phyloP scores from a whole-genome alignment of 129 eudicot species.

The Artemisia annua region DNA sequence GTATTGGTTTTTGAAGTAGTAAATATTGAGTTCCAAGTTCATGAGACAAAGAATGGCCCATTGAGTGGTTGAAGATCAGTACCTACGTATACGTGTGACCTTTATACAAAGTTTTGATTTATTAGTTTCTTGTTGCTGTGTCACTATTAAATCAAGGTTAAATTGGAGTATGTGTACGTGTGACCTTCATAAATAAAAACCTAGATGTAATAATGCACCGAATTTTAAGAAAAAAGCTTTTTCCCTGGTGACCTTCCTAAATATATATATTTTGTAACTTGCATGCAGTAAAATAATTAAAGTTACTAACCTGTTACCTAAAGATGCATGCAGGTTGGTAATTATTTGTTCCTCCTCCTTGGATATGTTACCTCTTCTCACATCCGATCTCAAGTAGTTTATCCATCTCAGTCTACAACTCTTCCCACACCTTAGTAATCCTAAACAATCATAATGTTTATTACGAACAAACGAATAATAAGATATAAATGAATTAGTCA shows the following conservation, averaged over 20 bases:
- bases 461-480: neutral
- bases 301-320: constrained; percentile 64
- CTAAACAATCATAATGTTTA: constrained; percentile 19
- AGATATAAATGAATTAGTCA: neutral
- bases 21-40: too few species aligned
- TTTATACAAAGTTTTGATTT: too few species aligned
- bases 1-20: too few species aligned
- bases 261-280: neutral
- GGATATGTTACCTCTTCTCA: constrained; percentile 78
- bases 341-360: constrained; percentile 61
- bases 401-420: constrained; percentile 90
- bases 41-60: too few species aligned
- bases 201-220: neutral
- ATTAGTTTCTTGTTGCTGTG: too few species aligned
- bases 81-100: too few species aligned
- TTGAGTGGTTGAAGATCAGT: too few species aligned
- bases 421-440: constrained; percentile 77
- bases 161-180: too few species aligned
- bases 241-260: too few species aligned
- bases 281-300: neutral
- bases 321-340: constrained; percentile 54
- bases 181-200: constrained; percentile 3
- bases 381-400: constrained; percentile 72
- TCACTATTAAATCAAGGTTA: too few species aligned
- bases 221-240: neutral